Percentiles rank a stretch among this genome's conserved stretches.
phyloP scores from a whole-genome alignment of 345 rosid genomes.

The Salix caprea region DNA sequence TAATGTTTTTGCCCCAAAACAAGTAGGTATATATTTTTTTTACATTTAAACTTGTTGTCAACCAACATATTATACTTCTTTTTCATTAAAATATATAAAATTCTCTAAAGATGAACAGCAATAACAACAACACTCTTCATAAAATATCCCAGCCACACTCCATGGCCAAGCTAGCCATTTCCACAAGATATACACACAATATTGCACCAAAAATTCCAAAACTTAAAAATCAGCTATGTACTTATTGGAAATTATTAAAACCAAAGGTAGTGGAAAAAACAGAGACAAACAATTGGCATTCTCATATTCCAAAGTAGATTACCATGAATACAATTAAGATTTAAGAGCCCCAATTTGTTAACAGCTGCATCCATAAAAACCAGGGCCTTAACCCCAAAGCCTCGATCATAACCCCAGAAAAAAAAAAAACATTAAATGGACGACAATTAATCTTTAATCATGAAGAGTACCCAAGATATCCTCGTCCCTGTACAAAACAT shows the following conservation, averaged over 20 bases:
- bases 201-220: background rate
- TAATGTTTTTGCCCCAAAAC: too few relatives aligned
- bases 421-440: background rate
- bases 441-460: conserved; percentile 24
- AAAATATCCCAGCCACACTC: background rate
- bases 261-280: background rate
- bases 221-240: background rate
- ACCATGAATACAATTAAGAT: background rate
- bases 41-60: too few relatives aligned
- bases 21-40: too few relatives aligned
- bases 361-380: conserved; percentile 3
- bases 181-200: background rate
- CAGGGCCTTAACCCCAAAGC: background rate
- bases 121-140: background rate
- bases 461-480: conserved; percentile 78
- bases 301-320: background rate
- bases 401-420: background rate
- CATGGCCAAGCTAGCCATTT: background rate
- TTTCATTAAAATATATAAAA: too few relatives aligned
- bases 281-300: too few relatives aligned
- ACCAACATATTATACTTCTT: too few relatives aligned
- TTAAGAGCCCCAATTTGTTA: background rate
- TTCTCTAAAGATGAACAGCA: too few relatives aligned
- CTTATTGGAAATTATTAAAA: background rate
- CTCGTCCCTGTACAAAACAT: conserved; percentile 65